Conservation (phyloP, 2,329 filamentous ascomycete species). For the Aspergillus candidus region DNA sequence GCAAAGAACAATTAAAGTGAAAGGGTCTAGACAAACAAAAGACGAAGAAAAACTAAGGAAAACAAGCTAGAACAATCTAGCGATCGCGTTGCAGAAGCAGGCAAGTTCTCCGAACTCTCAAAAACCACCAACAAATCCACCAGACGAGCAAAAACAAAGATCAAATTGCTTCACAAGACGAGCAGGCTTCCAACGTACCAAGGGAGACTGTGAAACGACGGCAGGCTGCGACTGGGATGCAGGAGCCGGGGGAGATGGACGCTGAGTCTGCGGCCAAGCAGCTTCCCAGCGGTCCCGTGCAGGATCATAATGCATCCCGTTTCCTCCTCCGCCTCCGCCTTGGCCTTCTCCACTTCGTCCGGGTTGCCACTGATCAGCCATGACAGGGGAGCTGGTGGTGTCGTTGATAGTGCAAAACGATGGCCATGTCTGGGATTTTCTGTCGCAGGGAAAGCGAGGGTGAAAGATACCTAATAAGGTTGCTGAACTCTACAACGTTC, state of each 20-base stretch:
- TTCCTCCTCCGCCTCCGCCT: slow-evolving; percentile 5
- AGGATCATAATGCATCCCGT: slow-evolving; percentile 16
- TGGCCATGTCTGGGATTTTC: not conserved
- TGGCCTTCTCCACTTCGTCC: slow-evolving; percentile 2
- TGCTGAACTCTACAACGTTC: slow-evolving; percentile 2
- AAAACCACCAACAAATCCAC: not conserved
- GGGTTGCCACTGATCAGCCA: slow-evolving; percentile 6
- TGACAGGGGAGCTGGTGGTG: not conserved
- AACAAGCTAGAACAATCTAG: too few relatives aligned
- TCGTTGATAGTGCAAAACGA: not conserved
- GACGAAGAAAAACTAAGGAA: too few relatives aligned
- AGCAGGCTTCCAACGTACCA: slow-evolving; percentile 3
- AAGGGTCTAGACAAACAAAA: too few relatives aligned
- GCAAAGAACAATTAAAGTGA: too few relatives aligned
- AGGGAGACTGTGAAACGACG: not conserved
- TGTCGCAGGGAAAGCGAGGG: not conserved
- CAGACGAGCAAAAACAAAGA: not conserved
- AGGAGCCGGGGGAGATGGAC: not conserved
- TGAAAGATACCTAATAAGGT: slow-evolving; percentile 1
- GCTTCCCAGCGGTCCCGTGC: slow-evolving; percentile 21
- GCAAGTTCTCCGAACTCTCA: not conserved
- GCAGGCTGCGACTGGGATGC: not conserved
- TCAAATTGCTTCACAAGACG: not conserved
- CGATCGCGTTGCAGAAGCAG: too few relatives aligned
- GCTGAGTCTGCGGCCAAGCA: slow-evolving; percentile 2